Base-by-base conservation (phyloP, 2,329 filamentous ascomycete species). In the Xylariaceae sp. region DNA sequence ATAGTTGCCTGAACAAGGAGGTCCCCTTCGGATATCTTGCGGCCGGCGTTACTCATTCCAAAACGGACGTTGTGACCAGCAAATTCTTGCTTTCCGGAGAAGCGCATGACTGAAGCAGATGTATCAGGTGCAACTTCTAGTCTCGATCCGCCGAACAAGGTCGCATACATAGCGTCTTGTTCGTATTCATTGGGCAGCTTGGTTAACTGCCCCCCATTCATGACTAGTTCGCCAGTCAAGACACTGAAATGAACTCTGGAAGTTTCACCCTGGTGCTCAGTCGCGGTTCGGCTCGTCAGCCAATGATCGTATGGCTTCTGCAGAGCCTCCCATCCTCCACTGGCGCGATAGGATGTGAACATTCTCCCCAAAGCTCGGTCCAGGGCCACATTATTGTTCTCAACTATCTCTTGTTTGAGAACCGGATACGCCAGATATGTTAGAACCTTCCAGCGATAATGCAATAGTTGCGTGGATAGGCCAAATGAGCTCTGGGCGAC, bases 221-320 rank as follows among this genome's bases (percentile, higher is more conserved):
- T 61, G 0, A 76, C 56, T 0, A 80, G 51, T 16, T 67, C 57
- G 0, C 67, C 72, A 0, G 59, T 67, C 2, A 80, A 41, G 0
- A 75, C 31, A 39, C 74, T 72, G 41, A 67, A 67, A 17, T 68
- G 61, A 3, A 72, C 57, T 3, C 19, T 5, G 15, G 56, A 41
- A 4, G 40, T 19, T 3, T 17, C 25, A 3, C 19, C 32, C 21
- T 23, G 15, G n/a, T 25, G 14, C 19, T 29, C 29, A 12, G 10
- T 11, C 10, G 16, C 14, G 5, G 36, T 32, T 8, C n/a, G 9
- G 7, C 39, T 33, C 1, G 60, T 29, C 16, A 58, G 19, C 38
- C 52, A 50, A 32, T 38, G 37, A 1, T 26, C 18, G 11, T 33
- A 27, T 21, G 31, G 29, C 16, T 25, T 15, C 46, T 35, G 51